A percentile compares a stretch with the other conserved stretches of the same genome.
Conservation (phyloP, 139 green algal species). For the Chlamydomonas sp. region DNA sequence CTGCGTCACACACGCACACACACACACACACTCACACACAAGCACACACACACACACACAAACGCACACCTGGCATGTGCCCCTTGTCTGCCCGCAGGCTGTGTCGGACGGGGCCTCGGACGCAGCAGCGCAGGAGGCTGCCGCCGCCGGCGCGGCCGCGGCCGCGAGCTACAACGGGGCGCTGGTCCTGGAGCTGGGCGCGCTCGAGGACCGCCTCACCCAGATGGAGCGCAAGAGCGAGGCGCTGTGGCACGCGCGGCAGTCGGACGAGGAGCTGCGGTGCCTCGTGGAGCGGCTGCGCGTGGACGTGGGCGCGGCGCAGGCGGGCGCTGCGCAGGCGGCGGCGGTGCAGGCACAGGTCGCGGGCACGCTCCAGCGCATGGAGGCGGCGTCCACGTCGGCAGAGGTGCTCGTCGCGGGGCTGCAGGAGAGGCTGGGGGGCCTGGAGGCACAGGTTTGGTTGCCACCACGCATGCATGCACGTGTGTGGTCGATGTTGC, state of each 20-base stretch:
- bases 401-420: constrained; percentile 8
- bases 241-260: constrained; percentile 15
- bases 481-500: too few species aligned
- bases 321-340: neutral
- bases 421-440: constrained; percentile 23
- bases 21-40: too few species aligned
- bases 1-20: too few species aligned
- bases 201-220: constrained; percentile 9
- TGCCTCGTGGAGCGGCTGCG: constrained; percentile 1
- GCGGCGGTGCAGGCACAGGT: neutral
- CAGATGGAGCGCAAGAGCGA: constrained; percentile 19
- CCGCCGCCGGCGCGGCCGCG: too few species aligned
- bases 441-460: too few species aligned
- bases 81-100: too few species aligned
- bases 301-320: neutral
- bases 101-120: too few species aligned
- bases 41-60: too few species aligned
- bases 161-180: too few species aligned
- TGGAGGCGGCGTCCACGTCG: neutral
- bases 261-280: constrained; percentile 12
- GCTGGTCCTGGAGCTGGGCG: constrained; percentile 9
- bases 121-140: too few species aligned
- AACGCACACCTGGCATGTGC: too few species aligned
- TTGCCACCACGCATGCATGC: too few species aligned
- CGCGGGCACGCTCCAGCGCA: neutral